A percentile compares a stretch with the other conserved stretches of the same genome.
Evolutionary conservation across 805 yeast species (phyloP).

Genomic region (Yarrowia keelungensis): DNA sequence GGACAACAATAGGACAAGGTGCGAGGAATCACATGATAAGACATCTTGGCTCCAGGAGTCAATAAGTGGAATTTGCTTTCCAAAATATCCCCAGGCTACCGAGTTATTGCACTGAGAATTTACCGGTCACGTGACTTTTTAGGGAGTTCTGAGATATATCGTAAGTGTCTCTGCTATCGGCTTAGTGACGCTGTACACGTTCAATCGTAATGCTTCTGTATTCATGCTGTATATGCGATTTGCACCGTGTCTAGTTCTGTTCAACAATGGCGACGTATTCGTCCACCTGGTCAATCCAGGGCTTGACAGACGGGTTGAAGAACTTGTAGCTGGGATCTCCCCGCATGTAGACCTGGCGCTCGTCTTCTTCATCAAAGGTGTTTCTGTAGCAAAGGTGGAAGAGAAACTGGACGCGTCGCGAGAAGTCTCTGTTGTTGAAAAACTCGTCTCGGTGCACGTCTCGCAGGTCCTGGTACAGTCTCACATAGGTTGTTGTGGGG

Average conservation of each 20-base stretch:
- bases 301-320: conserved; percentile 11
- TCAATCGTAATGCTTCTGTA: no score
- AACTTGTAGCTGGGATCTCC: conserved; percentile 24
- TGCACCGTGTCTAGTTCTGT: neutral
- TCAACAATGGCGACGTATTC: conserved; percentile 16
- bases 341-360: conserved; percentile 25
- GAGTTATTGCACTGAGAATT: no score
- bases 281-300: conserved; percentile 32
- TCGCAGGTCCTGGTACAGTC: conserved; percentile 14
- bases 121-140: no score
- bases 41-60: no score
- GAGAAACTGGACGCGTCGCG: conserved; percentile 11
- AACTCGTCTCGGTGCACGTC: conserved; percentile 26
- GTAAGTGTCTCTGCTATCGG: no score
- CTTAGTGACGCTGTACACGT: no score
- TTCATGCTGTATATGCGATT: no score
- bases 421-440: conserved; percentile 15
- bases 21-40: no score
- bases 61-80: no score
- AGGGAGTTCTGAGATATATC: no score
- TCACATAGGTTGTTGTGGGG: conserved; percentile 13
- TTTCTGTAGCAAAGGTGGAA: conserved; percentile 21
- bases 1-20: no score
- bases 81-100: no score
- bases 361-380: conserved; percentile 27